A percentile compares a stretch with the other conserved stretches of the same genome.
Conservation (phyloP, 768 basidiomycete species). For the Russula sp. region DNA sequence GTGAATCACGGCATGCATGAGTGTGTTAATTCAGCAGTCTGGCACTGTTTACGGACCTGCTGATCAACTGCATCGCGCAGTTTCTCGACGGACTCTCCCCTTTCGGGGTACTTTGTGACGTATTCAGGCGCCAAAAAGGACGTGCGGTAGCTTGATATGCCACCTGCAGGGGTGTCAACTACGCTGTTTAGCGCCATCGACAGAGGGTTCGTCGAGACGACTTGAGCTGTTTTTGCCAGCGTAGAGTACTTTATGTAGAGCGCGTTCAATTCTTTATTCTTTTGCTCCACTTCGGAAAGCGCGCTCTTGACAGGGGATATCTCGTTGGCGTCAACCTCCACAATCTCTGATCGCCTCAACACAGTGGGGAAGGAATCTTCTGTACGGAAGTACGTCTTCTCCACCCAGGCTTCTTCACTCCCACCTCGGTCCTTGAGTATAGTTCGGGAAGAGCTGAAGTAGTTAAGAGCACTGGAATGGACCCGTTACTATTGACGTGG, state of each 20-base stretch:
- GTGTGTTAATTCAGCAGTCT: neutral
- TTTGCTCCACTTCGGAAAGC: conserved; percentile 70
- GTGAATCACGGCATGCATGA: conserved; percentile 2
- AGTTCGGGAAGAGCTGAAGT: conserved; percentile 73
- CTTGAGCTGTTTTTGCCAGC: conserved; percentile 70
- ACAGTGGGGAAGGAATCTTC: conserved; percentile 91
- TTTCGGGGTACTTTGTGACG: conserved; percentile 58
- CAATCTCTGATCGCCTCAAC: conserved; percentile 80
- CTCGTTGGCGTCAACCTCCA: conserved; percentile 62
- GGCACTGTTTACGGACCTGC: conserved; percentile 46
- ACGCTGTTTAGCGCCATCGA: conserved; percentile 84
- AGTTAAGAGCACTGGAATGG: conserved; percentile 61
- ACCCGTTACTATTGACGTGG: neutral
- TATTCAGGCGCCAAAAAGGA: conserved; percentile 73
- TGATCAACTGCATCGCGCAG: conserved; percentile 73
- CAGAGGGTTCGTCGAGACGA: conserved; percentile 70
- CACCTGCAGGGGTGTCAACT: conserved; percentile 77
- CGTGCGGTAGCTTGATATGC: conserved; percentile 70
- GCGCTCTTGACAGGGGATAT: conserved; percentile 85
- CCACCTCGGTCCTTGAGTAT: conserved; percentile 63
- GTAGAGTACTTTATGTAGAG: conserved; percentile 67
- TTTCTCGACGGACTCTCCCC: conserved; percentile 64
- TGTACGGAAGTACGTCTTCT: conserved; percentile 83
- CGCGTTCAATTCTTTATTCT: conserved; percentile 68
- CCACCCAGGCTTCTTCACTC: conserved; percentile 73